Conservation (phyloP, 2,329 filamentous ascomycete genomes). For the Paramyrothecium roridum region DNA sequence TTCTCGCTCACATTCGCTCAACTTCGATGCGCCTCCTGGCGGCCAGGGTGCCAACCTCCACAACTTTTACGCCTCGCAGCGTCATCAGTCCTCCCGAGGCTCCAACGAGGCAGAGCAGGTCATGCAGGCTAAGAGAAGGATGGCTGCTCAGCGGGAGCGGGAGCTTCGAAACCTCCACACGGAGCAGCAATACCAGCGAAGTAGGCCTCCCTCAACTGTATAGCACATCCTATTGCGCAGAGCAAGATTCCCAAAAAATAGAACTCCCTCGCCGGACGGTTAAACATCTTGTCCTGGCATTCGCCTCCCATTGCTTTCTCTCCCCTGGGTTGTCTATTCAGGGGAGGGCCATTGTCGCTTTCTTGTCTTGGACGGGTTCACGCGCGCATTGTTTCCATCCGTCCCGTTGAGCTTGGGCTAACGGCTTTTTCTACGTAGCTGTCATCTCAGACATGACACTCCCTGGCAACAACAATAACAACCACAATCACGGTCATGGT, state of each 20-base stretch:
- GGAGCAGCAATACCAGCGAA: slow-evolving; percentile 99
- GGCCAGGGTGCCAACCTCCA: slow-evolving; percentile 75
- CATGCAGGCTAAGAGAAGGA: slow-evolving; percentile 98
- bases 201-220: slow-evolving; percentile 81
- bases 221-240: slow-evolving; percentile 49
- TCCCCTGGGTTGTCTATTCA: slow-evolving; percentile 6
- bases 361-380: neutral
- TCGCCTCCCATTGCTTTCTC: slow-evolving; percentile 19
- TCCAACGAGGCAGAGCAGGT: slow-evolving; percentile 93
- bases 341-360: neutral
- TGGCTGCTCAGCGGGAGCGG: slow-evolving; percentile 98
- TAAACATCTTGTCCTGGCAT: slow-evolving; percentile 15
- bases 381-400: slow-evolving; percentile 19
- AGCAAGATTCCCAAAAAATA: slow-evolving; percentile 32
- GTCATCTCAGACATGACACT: slow-evolving; percentile 43
- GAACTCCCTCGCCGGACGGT: slow-evolving; percentile 18
- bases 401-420: slow-evolving; percentile 30
- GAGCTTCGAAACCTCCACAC: slow-evolving; percentile 99
- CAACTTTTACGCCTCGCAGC: slow-evolving; percentile 91
- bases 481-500: neutral
- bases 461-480: slow-evolving; percentile 7
- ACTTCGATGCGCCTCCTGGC: slow-evolving; percentile 68
- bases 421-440: slow-evolving; percentile 42
- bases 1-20: slow-evolving; percentile 79
- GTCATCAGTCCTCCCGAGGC: slow-evolving; percentile 82